Evolutionary conservation across 768 basidiomycete species (phyloP), one percentile per base, ranked within the genome.

Genomic region (Boletus sp.): DNA sequence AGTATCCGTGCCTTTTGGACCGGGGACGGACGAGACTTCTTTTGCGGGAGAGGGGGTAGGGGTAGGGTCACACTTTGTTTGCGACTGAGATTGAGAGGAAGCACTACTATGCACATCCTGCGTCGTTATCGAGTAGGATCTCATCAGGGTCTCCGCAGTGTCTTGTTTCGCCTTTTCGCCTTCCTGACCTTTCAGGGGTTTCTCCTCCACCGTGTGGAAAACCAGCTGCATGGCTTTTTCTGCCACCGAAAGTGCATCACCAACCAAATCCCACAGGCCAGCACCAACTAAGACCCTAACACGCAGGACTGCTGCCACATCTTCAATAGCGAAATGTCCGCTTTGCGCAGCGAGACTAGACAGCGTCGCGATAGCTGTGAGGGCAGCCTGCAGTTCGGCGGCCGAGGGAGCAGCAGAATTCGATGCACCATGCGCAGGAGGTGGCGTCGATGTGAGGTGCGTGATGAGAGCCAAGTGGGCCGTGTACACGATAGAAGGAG

Each of bases 391-490:
- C 3, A 69, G 32, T 45, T 71, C 68, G 2, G 60, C 58, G 1
- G 49, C 25, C 9, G 59, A 54, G 0, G 55, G 52, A 14, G 30
- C 6, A 32, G 19, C 29, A 43, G 55, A 32, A 29, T 44, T 55
- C 9, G 56, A 43, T 55, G 29, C 25, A 32, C 40, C 44, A 6
- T 40, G 50, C 1, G 50, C 38, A 37, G 57, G 32, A 2, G 52
- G 41, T 29, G 63, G 61, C 1, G 60, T 29, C 4, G 66, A 66
- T 49, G 74, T 74, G 29, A 78, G 64, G 14, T 77, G 69, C 0
- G 76, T 71, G 43, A 88, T 79, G 40, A 81, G 74, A 13, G 80
- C 75, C 30, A 88, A 74, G 54, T 88, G 80, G 1, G 81, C 74
- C 9, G 71, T 63, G 56, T 88, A 87, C 5, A 79, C 61, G 38